Conservation (phyloP, 2,329 filamentous ascomycete genomes). For the Diaporthe eres region DNA sequence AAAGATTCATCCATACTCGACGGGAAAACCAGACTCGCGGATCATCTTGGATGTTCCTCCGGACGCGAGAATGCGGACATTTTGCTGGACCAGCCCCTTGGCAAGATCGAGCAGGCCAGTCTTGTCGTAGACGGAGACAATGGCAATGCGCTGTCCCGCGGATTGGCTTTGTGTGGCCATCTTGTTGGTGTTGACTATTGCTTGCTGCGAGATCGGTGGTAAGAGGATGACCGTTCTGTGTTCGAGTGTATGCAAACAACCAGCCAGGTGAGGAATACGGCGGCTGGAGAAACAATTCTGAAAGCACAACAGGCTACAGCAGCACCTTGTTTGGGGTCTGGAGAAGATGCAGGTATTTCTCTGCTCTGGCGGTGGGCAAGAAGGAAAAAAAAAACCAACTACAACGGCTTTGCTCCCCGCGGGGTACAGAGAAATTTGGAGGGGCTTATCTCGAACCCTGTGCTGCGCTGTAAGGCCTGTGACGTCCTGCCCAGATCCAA, state of each 20-base stretch:
- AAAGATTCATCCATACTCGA: conserved; percentile 75
- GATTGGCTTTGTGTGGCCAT: conserved; percentile 50
- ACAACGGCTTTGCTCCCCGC: conserved; percentile 25
- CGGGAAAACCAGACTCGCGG: conserved; percentile 93
- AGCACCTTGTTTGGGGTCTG: background rate
- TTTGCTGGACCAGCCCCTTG: conserved; percentile 88
- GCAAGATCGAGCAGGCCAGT: conserved; percentile 93
- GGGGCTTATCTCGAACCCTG: conserved; percentile 28
- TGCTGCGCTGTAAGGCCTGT: conserved; percentile 36
- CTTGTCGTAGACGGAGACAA: conserved; percentile 99
- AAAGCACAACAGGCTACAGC: conserved; percentile 13
- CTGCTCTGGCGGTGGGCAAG: conserved; percentile 14
- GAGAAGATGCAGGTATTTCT: conserved; percentile 13
- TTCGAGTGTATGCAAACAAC: conserved; percentile 9
- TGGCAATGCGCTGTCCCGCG: conserved; percentile 76
- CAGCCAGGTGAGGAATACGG: conserved; percentile 14
- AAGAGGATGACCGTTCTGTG: background rate
- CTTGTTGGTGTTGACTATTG: background rate
- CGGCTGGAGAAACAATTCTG: conserved; percentile 15
- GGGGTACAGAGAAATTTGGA: conserved; percentile 41
- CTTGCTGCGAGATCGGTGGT: conserved; percentile 24
- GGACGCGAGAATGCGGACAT: conserved; percentile 93
- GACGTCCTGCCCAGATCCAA: conserved; percentile 33
- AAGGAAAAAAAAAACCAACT: conserved; percentile 10
- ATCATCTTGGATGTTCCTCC: conserved; percentile 97